phyloP scores from a whole-genome alignment of 228 moss, liverwort and hornwort genomes.

The Sphagnum fallax region DNA sequence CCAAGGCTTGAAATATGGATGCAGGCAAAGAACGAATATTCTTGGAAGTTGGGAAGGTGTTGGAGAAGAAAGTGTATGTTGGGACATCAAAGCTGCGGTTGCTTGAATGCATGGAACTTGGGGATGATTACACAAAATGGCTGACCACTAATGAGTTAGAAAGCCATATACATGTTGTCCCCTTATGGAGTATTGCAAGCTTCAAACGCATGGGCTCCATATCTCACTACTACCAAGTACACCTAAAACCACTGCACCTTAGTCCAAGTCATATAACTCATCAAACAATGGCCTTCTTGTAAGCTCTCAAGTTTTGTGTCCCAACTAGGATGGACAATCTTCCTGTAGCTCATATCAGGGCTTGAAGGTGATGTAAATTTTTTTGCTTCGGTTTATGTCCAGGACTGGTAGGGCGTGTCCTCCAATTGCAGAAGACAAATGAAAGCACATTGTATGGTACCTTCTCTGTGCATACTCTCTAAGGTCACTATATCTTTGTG shows the following conservation, averaged over 20 bases:
- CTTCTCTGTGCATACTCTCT: too few species aligned
- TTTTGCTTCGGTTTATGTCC: too few species aligned
- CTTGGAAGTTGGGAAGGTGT: conserved; percentile 82
- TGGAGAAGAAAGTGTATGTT: conserved; percentile 82
- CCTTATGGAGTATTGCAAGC: conserved; percentile 93
- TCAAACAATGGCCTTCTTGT: too few species aligned
- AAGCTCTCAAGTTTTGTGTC: too few species aligned
- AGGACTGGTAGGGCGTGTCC: too few species aligned
- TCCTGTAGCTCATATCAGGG: not conserved
- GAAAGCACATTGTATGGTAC: too few species aligned
- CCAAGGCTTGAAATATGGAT: not conserved
- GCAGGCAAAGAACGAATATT: conserved; percentile 90
- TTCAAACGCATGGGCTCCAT: conserved; percentile 97
- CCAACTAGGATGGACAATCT: not conserved
- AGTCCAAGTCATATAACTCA: too few species aligned
- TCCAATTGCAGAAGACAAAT: too few species aligned
- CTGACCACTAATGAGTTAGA: conserved; percentile 73
- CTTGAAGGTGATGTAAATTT: too few species aligned
- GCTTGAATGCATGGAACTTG: conserved; percentile 77
- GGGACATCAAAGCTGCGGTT: conserved; percentile 74
- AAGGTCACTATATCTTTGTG: not conserved
- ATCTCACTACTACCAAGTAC: conserved; percentile 86
- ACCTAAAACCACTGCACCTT: not conserved
- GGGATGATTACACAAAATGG: conserved; percentile 77
- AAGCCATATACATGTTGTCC: conserved; percentile 96